Conservation (phyloP, 2,329 filamentous ascomycete genomes). For the Fusarium nodosum region DNA sequence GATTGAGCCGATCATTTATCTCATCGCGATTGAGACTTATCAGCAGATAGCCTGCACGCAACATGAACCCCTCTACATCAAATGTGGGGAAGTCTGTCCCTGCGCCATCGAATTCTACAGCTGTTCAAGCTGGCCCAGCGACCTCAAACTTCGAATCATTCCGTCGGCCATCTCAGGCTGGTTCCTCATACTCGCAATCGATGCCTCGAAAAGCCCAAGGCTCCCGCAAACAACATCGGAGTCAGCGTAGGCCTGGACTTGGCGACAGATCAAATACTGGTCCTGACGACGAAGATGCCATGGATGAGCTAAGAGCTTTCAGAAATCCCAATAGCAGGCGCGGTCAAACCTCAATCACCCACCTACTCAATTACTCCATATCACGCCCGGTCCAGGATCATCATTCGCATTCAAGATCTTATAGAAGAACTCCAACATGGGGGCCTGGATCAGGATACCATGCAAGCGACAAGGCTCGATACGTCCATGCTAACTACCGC, state of each 20-base stretch:
- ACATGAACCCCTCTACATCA: constrained; percentile 54
- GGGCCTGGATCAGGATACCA: constrained; percentile 91
- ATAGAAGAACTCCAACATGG: constrained; percentile 82
- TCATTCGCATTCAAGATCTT: constrained; percentile 66
- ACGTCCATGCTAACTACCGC: constrained; percentile 94
- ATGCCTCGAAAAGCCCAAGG: constrained; percentile 81
- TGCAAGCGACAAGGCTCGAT: constrained; percentile 89
- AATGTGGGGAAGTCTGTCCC: constrained; percentile 66
- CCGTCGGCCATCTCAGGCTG: constrained; percentile 62
- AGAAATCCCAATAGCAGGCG: constrained; percentile 76
- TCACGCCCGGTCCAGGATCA: constrained; percentile 77
- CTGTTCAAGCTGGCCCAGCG: constrained; percentile 58
- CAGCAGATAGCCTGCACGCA: constrained; percentile 20
- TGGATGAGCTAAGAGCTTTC: constrained; percentile 80
- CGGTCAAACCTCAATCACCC: constrained; percentile 96
- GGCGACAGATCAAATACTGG: constrained; percentile 54
- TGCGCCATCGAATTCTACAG: constrained; percentile 57
- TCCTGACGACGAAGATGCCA: constrained; percentile 84
- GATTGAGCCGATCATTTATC: constrained; percentile 23
- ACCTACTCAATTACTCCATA: constrained; percentile 91
- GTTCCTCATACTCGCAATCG: constrained; percentile 50
- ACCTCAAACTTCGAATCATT: constrained; percentile 64
- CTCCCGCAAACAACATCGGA: constrained; percentile 85
- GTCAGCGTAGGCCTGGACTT: constrained; percentile 76
- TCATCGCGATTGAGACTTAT: constrained; percentile 2